Evolutionary conservation across 306 rosid species (phyloP), one percentile per base, ranked within the genome.

Genomic region (Pyrus bretschneideri): DNA sequence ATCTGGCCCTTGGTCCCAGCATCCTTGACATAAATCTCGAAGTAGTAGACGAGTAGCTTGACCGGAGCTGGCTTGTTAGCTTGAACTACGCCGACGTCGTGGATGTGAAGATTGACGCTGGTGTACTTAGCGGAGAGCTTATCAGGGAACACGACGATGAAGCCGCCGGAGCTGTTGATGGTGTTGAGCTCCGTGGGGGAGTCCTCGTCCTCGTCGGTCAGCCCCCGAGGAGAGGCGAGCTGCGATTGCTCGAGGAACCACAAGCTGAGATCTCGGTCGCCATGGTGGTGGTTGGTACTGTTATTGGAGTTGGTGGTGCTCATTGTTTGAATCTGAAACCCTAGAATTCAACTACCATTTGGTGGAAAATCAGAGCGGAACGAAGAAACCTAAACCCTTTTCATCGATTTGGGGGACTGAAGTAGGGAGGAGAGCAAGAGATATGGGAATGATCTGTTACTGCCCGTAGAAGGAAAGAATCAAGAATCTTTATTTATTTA

Each of bases 61-160:
- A 79, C 85, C 4, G 97, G 99, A 61, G 97, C 98, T 8, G 93
- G 87, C 66, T 83, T 88, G 70, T 88, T 92, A 33, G 91, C 97
- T 80, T 96, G 98, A 76, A 91, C 87, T 11, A 92, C 98, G 5
- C 99, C 99, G 74, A 96, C 99, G 63, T 96, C 99, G 76, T 96
- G 96, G 29, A 96, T 98, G 65, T 91, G 99, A 54, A 91, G 96
- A 78, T 85, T 85, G 49, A 88, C 89, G 78, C 35, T 73, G 3
- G 93, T 83, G 83, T 96, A 96, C 87, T 86, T 92, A 23, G 89
- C 83, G 14, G 98, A 96, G 25, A 96, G 93, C 87, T 92, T 96
- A 72, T 96, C 98, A 9, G 93, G 86, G 21, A 90, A 80, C 5
- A 96, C 91, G n/a, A 91, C 84, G 67, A 86, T 85, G 84, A 92